Evolutionary conservation across 2,329 filamentous ascomycete species (phyloP), one percentile per base, ranked within the genome.

Genomic region (Aspergillus quadrilineatus): DNA sequence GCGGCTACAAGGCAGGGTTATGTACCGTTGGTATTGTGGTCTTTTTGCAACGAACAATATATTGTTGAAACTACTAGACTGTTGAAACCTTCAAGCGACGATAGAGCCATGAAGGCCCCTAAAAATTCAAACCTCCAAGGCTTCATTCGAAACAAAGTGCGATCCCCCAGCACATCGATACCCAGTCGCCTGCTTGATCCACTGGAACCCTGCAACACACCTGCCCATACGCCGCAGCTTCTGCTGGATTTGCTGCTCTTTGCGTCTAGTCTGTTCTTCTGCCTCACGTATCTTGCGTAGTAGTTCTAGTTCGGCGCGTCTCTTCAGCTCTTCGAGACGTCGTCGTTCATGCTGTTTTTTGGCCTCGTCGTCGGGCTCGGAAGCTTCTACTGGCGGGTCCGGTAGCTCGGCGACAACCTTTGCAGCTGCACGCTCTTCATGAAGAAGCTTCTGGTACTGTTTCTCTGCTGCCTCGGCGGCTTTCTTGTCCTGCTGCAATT

Each of bases 81-180:
- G 22, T 4, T 4, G 10, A 34, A 12, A 34, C 7, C 32, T 12
- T 12, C 22, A 22, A 22, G 22, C 9, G 9, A 28, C 4, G 1
- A 29, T 3, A 44, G 12, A n/a, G 14, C 9, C 4, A 44, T 3
- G 2, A 44, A 44, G 3, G 3, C 22, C 2, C 14, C 17, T 22
- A 34, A 1, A 1, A 12, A 32, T 47, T 12, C 0, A 17, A 32
- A 34, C 4, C 52, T 4, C 22, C 3, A 22, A 22, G 22, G 22
- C 22, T 22, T 22, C 22, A 64, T 84, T 72, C 2, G 64, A 65
- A 15, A 86, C 70, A 56, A 65, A 88, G 71, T 90, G 87, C 2
- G 65, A 66, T 0, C 87, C 87, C 0, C 81, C 87, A 0, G 79
- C 78, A 72, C 88, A 90, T 4, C 85, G 69, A 69, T 84, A 90